Percentiles rank a stretch among this genome's conserved stretches.
phyloP scores from a whole-genome alignment of 441 rosid species.

The Eutrema salsugineum region DNA sequence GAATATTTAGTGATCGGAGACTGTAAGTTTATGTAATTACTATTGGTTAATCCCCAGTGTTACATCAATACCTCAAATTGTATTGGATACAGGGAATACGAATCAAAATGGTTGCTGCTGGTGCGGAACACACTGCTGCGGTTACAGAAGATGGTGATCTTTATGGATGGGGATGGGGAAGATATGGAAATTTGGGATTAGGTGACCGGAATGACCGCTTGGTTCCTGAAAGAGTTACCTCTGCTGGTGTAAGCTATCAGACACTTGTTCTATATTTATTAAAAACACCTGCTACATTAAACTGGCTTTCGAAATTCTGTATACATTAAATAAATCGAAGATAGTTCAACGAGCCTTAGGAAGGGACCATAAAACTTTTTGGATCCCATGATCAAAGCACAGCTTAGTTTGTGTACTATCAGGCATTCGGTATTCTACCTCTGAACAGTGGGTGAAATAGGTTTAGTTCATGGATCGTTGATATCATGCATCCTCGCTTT shows the following conservation, averaged over 20 bases:
- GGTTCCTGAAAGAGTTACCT: slow-evolving; percentile 77
- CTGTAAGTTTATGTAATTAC: neutral
- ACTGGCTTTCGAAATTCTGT: neutral
- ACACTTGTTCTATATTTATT: slow-evolving; percentile 15
- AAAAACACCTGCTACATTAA: neutral
- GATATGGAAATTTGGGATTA: slow-evolving; percentile 95
- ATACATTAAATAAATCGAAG: neutral
- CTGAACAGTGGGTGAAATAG: neutral
- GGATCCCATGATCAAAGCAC: neutral
- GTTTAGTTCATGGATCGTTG: neutral
- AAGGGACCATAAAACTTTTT: slow-evolving; percentile 3
- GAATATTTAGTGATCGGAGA: neutral
- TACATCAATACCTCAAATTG: slow-evolving; percentile 7
- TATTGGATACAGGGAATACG: slow-evolving; percentile 59
- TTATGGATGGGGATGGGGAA: slow-evolving; percentile 99
- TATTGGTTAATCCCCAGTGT: neutral
- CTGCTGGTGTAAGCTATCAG: slow-evolving; percentile 51
- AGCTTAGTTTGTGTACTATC: neutral
- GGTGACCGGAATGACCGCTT: slow-evolving; percentile 93
- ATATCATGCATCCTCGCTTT: neutral
- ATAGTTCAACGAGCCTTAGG: neutral
- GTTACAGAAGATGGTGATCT: slow-evolving; percentile 91
- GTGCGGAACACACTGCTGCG: slow-evolving; percentile 99
- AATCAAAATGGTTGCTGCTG: slow-evolving; percentile 95
- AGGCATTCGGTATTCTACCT: neutral